phyloP scores from a whole-genome alignment of 805 yeast genomes.

The Ogataea methylovora region DNA sequence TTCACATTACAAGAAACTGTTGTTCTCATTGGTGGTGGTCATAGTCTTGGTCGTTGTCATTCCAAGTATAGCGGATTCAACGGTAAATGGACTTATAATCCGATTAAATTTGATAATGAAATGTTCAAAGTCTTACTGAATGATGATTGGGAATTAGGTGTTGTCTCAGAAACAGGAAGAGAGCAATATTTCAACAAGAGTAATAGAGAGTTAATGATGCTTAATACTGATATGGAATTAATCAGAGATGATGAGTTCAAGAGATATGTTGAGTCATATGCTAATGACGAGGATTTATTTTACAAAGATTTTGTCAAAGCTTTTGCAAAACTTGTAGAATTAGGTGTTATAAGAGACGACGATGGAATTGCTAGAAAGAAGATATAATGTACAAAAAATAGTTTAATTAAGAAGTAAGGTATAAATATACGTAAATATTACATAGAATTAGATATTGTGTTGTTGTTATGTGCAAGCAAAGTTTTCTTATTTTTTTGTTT shows the following conservation, averaged over 20 bases:
- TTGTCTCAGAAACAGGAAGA: constrained; percentile 34
- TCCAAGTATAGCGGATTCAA: constrained; percentile 41
- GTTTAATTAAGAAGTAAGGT: too few relatives aligned
- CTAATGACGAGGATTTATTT: constrained; percentile 55
- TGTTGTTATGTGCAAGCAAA: too few relatives aligned
- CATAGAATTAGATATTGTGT: too few relatives aligned
- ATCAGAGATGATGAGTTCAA: constrained; percentile 52
- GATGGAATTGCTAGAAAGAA: constrained; percentile 25
- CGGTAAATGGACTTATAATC: constrained; percentile 39
- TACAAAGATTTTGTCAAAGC: constrained; percentile 58
- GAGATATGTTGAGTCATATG: constrained; percentile 59
- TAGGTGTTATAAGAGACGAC: constrained; percentile 28
- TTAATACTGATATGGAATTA: constrained; percentile 68
- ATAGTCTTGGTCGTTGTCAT: constrained; percentile 73
- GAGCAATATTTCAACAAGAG: constrained; percentile 29
- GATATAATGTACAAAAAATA: too few relatives aligned
- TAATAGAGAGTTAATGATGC: constrained; percentile 61
- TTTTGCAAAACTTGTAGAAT: constrained; percentile 55
- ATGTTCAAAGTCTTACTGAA: constrained; percentile 39
- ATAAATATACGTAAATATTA: too few relatives aligned
- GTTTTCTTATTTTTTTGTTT: too few relatives aligned
- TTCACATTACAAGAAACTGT: constrained; percentile 68
- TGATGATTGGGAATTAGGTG: constrained; percentile 32
- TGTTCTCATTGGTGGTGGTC: constrained; percentile 70
- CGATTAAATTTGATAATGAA: constrained; percentile 34